Evolutionary conservation across 1,284 basidiomycete genomes (phyloP), one percentile per base, ranked within the genome.

Genomic region (Rhodotorula glutinis): DNA sequence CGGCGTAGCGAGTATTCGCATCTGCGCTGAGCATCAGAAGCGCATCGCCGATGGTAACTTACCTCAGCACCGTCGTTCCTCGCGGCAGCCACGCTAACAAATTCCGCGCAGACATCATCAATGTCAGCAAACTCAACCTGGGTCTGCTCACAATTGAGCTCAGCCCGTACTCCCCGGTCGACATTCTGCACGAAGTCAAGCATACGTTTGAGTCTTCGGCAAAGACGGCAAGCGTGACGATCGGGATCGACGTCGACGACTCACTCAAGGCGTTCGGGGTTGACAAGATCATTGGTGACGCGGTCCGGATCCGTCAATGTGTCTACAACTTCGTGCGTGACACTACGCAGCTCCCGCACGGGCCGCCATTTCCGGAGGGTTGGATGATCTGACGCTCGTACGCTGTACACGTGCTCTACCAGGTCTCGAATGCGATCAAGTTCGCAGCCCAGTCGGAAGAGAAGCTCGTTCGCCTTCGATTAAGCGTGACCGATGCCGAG

Each of bases 1-100:
- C 43, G 73, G 74, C 0, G 71, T 76, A 29, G 74, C 74, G 41
- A 73, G 73, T 1, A 76, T 76, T 29, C 56, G 74, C 19, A 51
- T 76, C 3, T 76, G 75, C 47, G 72, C 75, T 8, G 58, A 61
- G 13, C 75, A 75, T 58, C 75, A 76, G 16, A 60, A 64, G 19
- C 69, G 71, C 10, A 75, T 74, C 44, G 71, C 71, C 38, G 71
- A 74, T 33, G 47, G 47, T 49, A 8, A 49, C n/a, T 14, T 1
- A 25, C 14, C 13, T 49, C n/a, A n/a, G 23, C 47, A 10, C 5
- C 8, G 5, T 16, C 21, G 43, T 19, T 16, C 17, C 8, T 10
- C 14, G 17, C 4, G 4, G 5, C 21, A 5, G 5, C 21, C 17
- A 44, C 43, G 17, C 21, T 44, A 16, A 16, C 14, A 16, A 44